Evolutionary conservation across 306 rosid genomes (phyloP), one percentile per base, ranked within the genome.

Genomic region (Ammopiptanthus mongolicus): DNA sequence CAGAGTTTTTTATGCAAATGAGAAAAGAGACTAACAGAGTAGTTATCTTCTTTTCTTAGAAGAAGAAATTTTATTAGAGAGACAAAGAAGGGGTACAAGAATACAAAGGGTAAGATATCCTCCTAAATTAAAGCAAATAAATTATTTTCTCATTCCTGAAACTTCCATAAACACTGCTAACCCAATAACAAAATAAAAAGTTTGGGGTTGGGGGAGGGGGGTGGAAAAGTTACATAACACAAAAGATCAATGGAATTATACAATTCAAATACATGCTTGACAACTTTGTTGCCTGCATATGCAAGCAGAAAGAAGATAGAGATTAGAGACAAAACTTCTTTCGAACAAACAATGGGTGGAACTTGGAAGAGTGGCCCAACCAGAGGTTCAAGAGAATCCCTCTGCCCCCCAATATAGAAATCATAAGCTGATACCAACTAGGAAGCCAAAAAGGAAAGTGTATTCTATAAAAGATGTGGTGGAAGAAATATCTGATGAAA

Each of bases 401-500:
- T 55, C 15, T 0, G 61, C 34, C 33, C 61, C 48, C 33, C n/a
- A 21, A 55, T 22, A 17, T 23, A 55, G 34, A 55, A 1, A 58
- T 58, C 22, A 52, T 56, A 29, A 41, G 52, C 53, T 64, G 60
- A n/a, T 72, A 28, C 23, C 44, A 42, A 64, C 39, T 60, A 9
- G 51, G 25, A 63, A 41, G 22, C 72, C 42, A 61, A 63, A 33
- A 28, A 41, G 65, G 69, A 12, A 48, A 62, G 48, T 29, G 34
- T 37, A 48, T 59, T 69, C 48, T 64, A 60, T 78, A 25, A 52
- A 63, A 28, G 31, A 64, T 79, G 34, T 7, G 19, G 53, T 39
- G 19, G 73, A 44, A 57, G 62, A 63, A 50, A 53, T 6, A 63
- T 71, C 60, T 28, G 74, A 53, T 42, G 12, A 61, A 79, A 79